phyloP scores from a whole-genome alignment of 2,329 filamentous ascomycete species.

The Sclerotinia nivalis region DNA sequence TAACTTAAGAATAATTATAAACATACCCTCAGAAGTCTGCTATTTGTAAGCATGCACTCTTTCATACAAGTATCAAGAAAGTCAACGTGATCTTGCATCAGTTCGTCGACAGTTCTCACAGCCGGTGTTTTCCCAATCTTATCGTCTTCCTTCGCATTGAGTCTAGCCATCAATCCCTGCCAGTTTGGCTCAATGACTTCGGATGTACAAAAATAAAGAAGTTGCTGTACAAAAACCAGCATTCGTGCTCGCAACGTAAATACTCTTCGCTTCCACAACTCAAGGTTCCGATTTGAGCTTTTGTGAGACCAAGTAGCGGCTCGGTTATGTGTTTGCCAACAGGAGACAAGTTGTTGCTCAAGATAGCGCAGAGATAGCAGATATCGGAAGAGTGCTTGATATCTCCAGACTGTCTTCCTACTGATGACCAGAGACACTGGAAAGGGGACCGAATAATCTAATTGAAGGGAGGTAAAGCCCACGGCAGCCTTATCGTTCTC shows the following conservation, averaged over 20 bases:
- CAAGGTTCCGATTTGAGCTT: constrained; percentile 70
- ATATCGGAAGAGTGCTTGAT: constrained; percentile 94
- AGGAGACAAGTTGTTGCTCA: constrained; percentile 80
- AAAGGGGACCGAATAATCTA: constrained; percentile 94
- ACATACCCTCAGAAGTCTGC: constrained; percentile 81
- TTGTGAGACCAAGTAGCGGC: constrained; percentile 79
- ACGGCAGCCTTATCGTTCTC: constrained; percentile 84
- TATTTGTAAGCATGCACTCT: constrained; percentile 98
- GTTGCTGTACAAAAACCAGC: constrained; percentile 95
- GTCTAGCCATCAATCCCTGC: constrained; percentile 86
- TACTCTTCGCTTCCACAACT: constrained; percentile 89
- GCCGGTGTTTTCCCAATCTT: constrained; percentile 42
- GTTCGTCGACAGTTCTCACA: constrained; percentile 82
- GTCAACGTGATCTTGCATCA: constrained; percentile 99
- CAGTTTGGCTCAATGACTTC: constrained; percentile 99
- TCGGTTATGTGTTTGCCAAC: constrained; percentile 89
- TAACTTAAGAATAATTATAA: not conserved
- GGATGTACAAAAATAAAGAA: constrained; percentile 93
- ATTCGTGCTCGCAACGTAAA: constrained; percentile 92
- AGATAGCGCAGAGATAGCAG: constrained; percentile 86
- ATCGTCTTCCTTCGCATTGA: constrained; percentile 62
- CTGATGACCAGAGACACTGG: constrained; percentile 94
- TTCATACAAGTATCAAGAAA: constrained; percentile 97
- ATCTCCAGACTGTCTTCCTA: constrained; percentile 93
- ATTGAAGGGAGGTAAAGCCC: constrained; percentile 88